Base-by-base conservation (phyloP, 495 filamentous ascomycete species). In the Penicillium salamii region DNA sequence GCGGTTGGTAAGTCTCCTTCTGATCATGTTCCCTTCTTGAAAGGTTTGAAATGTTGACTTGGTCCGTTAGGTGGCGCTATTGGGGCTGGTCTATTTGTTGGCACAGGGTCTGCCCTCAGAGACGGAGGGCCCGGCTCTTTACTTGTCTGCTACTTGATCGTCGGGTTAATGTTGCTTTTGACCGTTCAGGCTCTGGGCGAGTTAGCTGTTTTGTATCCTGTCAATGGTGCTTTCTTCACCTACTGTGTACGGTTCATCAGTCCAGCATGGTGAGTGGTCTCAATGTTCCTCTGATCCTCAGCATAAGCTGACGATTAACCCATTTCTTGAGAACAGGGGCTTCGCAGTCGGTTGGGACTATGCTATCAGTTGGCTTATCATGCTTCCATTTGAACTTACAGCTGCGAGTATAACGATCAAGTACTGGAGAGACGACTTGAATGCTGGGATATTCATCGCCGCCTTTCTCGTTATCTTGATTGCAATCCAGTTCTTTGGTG, bases 331-430 rank as follows among this genome's bases (percentile, higher is more conserved):
- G 19, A 26, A 49, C 24, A 73, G 70, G 70, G 73, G 73, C 0
- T 78, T 78, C 38, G 75, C 73, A 13, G 70, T 76, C 53, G 75
- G 70, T 45, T 89, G 85, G 83, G 83, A 88, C 61, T 90, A 89
- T 59, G 79, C 82, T 46, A 70, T 87, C 40, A 74, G 78, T 58
- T 89, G 86, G 86, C 86, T 87, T 65, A 65, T 75, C 33, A 77
- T 54, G 21, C 56, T 72, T n/a, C 74, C 71, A 2, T 68, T 76
- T 32, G 88, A 95, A 59, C 70, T 92, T 28, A 92, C 87, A 1
- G 90, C 89, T 26, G 85, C 88, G 19, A 82, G 86, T 46, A 65
- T 93, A 7, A 84, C 91, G 3, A 80, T 96, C n/a, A 71, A 85
- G 38, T 88, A 78, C 51, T 96, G 90, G 90, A 49, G 63, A 21